Evolutionary conservation across 2,329 filamentous ascomycete genomes (phyloP).

Genomic region (Myriosclerotinia scirpicola): DNA sequence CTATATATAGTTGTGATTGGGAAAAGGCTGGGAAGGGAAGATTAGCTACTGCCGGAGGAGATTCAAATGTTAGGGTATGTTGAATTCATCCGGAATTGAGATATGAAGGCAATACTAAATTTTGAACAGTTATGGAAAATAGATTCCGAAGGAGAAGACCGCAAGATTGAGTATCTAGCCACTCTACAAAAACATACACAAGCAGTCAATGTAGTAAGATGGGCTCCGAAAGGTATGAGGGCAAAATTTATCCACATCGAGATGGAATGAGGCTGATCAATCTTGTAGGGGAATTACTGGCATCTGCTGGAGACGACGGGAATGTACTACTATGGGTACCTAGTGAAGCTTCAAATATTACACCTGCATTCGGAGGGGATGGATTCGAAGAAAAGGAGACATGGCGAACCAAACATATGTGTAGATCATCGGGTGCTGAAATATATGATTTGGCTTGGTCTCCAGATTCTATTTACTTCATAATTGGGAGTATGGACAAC

Average conservation of each 20-base stretch:
- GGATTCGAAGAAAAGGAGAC: constrained; percentile 90
- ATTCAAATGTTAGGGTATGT: constrained; percentile 87
- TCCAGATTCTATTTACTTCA: constrained; percentile 93
- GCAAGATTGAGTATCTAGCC: constrained; percentile 87
- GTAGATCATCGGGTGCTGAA: constrained; percentile 87
- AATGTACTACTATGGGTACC: constrained; percentile 97
- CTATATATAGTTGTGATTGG: constrained; percentile 97
- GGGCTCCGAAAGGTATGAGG: constrained; percentile 80
- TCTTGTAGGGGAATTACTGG: constrained; percentile 77
- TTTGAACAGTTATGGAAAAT: constrained; percentile 79
- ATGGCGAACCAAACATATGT: constrained; percentile 98
- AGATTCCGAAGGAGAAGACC: constrained; percentile 78
- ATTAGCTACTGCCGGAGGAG: constrained; percentile 89
- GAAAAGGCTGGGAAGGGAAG: constrained; percentile 89
- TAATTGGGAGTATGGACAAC: constrained; percentile 99
- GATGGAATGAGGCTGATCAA: constrained; percentile 18
- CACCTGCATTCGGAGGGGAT: constrained; percentile 75
- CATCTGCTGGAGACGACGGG: constrained; percentile 94
- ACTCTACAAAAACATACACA: constrained; percentile 93
- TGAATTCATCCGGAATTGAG: background rate
- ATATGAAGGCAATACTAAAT: background rate
- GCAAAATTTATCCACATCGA: background rate
- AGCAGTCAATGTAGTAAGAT: constrained; percentile 96
- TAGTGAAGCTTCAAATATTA: constrained; percentile 64
- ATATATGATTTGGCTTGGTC: constrained; percentile 99